Percentiles rank a stretch among this genome's conserved stretches.
Conservation (phyloP, 2,329 filamentous ascomycete genomes). For the Madurella fahalii region DNA sequence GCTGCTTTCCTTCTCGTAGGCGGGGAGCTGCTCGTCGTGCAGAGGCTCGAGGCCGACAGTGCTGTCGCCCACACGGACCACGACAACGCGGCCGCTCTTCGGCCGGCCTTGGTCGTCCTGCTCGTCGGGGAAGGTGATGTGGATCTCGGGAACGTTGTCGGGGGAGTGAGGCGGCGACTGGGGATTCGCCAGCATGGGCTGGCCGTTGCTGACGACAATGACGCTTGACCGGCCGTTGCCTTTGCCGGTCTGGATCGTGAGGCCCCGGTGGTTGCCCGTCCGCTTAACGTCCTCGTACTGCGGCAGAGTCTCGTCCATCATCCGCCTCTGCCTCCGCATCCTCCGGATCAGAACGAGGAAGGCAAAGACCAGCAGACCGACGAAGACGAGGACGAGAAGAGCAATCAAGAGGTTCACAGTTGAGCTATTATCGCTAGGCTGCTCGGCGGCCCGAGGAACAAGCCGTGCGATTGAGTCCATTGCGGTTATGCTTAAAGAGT, state of each 20-base stretch:
- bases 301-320: conserved; percentile 56
- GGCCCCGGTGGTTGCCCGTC: conserved; percentile 49
- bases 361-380: conserved; percentile 64
- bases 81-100: conserved; percentile 81
- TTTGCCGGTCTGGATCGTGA: conserved; percentile 55
- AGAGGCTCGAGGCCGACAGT: conserved; percentile 85
- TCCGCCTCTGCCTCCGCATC: conserved; percentile 46
- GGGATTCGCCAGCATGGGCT: conserved; percentile 71
- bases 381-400: conserved; percentile 71
- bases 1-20: conserved; percentile 78
- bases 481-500: conserved; percentile 16
- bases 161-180: conserved; percentile 71
- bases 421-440: conserved; percentile 35
- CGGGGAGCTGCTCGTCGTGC: conserved; percentile 73
- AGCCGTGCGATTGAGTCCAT: conserved; percentile 39
- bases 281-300: conserved; percentile 54
- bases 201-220: conserved; percentile 73
- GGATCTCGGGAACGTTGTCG: conserved; percentile 88
- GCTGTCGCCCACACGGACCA: conserved; percentile 86
- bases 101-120: conserved; percentile 78
- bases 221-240: conserved; percentile 61
- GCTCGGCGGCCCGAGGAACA: conserved; percentile 43
- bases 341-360: conserved; percentile 70
- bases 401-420: conserved; percentile 75
- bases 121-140: conserved; percentile 97